These are phyloP conservation scores for Rhodotorula paludigena DNA, from an alignment of 768 basidiomycete species.

Conservation along the genomic window DNA sequence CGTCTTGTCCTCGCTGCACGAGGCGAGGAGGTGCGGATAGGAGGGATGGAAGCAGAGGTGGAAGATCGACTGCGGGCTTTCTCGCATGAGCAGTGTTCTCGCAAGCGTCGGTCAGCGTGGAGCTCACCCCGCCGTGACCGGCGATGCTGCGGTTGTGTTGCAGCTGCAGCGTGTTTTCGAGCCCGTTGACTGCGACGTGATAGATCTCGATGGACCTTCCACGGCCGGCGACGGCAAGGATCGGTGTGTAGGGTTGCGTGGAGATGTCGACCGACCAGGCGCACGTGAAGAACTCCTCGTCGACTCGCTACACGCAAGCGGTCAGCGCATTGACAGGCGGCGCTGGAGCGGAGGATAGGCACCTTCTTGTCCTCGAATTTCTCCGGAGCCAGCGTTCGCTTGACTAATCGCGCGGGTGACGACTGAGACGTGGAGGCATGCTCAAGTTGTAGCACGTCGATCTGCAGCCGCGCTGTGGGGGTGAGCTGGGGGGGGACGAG, in stretches of 20 bases:
- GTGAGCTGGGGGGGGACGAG: not conserved
- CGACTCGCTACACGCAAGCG: not conserved
- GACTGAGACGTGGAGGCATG: not conserved
- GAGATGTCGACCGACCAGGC: conserved; percentile 23
- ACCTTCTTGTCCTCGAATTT: not conserved
- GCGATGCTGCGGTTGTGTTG: conserved; percentile 8
- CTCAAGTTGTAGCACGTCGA: not conserved
- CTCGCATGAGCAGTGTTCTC: not conserved
- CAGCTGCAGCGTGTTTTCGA: not conserved
- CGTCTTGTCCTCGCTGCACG: conserved; percentile 13
- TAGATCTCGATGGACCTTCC: conserved; percentile 9
- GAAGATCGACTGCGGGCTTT: conserved; percentile 1
- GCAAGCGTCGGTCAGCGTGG: not conserved
- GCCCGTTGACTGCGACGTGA: too few relatives aligned
- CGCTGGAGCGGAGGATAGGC: not conserved
- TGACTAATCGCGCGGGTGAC: not conserved
- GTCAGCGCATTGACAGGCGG: not conserved
- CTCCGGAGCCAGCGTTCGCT: too few relatives aligned
- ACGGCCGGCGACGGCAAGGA: conserved; percentile 15
- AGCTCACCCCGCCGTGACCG: conserved; percentile 20
- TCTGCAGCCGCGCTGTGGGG: not conserved
- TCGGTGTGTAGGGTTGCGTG: conserved; percentile 20
- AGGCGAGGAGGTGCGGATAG: conserved; percentile 19
- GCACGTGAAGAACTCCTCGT: conserved; percentile 9
- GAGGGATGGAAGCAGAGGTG: conserved; percentile 14